phyloP scores from a whole-genome alignment of 306 rosid species.

The Datisca glomerata region DNA sequence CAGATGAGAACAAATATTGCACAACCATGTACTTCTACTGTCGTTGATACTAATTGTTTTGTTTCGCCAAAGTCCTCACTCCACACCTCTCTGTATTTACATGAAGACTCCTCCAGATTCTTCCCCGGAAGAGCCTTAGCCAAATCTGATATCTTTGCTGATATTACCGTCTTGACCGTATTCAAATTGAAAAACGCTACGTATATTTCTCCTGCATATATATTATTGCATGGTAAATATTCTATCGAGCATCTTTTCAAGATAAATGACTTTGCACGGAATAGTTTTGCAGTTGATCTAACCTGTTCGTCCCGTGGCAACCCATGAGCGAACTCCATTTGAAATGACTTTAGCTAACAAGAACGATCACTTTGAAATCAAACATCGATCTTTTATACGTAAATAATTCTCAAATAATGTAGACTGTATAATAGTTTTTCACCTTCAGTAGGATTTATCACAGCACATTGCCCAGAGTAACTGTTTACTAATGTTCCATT shows the following conservation, averaged over 20 bases:
- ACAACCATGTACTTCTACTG: constrained; percentile 6
- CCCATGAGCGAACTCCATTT: constrained; percentile 64
- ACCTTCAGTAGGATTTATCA: constrained; percentile 41
- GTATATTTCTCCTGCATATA: constrained; percentile 15
- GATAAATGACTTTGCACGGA: too few relatives aligned
- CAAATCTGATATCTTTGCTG: constrained; percentile 4
- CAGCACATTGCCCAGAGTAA: constrained; percentile 71
- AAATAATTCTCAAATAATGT: too few relatives aligned
- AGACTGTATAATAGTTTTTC: too few relatives aligned
- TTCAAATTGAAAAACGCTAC: constrained; percentile 11
- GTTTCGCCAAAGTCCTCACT: constrained; percentile 3
- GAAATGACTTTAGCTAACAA: constrained; percentile 33
- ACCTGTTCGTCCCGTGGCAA: constrained; percentile 69
- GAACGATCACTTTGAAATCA: constrained; percentile 8
- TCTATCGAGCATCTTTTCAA: too few relatives aligned
- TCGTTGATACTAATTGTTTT: neutral
- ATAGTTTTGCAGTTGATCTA: too few relatives aligned
- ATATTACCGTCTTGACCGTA: neutral
- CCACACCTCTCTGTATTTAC: constrained; percentile 15
- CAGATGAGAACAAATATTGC: constrained; percentile 8
- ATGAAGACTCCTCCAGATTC: neutral
- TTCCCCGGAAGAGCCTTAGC: constrained; percentile 5
- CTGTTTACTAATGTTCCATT: constrained; percentile 73
- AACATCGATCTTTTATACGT: too few relatives aligned
- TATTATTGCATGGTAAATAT: too few relatives aligned